Evolutionary conservation across 257 asterid species (phyloP), one percentile per base, ranked within the genome.

Genomic region (Petunia secreta): DNA sequence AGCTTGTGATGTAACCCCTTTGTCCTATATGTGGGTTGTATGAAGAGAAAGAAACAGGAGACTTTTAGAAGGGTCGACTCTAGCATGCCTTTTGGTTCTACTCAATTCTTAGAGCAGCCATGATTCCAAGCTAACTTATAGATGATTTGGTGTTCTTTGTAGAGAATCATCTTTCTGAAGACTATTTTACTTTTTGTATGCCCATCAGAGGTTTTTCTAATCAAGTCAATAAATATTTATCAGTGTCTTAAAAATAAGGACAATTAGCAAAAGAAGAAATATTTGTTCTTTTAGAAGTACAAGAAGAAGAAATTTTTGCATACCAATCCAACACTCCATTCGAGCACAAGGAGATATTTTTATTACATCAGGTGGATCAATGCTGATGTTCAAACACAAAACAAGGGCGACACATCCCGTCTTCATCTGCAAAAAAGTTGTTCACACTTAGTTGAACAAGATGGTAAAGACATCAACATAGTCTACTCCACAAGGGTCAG

Each of bases 261-360:
- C 4, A 16, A 46, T 25, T 69, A 69, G 10, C 75, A 69, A 46
- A 46, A 46, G 41, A 69, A 69, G 77, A 69, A 46, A 16, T 7
- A 69, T 58, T 69, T 46, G 77, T 69, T 46, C 39, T 65, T 25
- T 69, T 10, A 69, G 43, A 8, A 50, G 54, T 11, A 75, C 64
- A 82, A 78, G 46, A 9, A 81, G 73, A 79, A 84, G 58, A 81
- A 67, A 53, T 78, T 82, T 71, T 71, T 83, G 16, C 77, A 48
- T 93, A 96, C 99, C 99, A 64, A 94, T 91, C 99, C 98, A 96
- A 89, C 98, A 96, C 85, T 96, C 97, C 97, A 96, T 91, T 73
- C 97, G 92, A 63, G 99, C 98, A 91, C 98, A 94, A 83, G 99
- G 98, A 79, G 98, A 90, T 86, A 96, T 92, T 95, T 92, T 96